Percentiles rank a stretch among this genome's conserved stretches.
Conservation (phyloP, 495 filamentous ascomycete species). For the Umbilicaria muhlenbergii region DNA sequence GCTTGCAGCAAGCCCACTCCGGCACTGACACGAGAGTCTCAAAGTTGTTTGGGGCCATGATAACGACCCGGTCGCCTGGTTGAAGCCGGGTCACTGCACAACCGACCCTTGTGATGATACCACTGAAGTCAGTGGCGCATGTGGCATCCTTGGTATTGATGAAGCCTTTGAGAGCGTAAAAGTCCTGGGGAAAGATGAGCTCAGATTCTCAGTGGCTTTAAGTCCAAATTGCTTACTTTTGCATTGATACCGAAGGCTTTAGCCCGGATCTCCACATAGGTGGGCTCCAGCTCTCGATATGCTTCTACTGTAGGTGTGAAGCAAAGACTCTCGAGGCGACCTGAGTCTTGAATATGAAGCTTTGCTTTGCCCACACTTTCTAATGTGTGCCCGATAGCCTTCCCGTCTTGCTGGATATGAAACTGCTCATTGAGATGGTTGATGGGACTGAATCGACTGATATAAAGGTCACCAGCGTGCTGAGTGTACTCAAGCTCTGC, state of each 20-base stretch:
- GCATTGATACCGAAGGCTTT: slow-evolving; percentile 5
- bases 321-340: slow-evolving; percentile 8
- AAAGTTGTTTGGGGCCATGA: slow-evolving; percentile 21
- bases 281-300: background rate
- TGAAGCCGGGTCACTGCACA: background rate
- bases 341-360: slow-evolving; percentile 6
- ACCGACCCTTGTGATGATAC: slow-evolving; percentile 3
- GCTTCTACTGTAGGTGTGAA: background rate
- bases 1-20: slow-evolving; percentile 15
- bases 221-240: background rate
- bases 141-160: slow-evolving; percentile 3
- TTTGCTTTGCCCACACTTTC: slow-evolving; percentile 1
- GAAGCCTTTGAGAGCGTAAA: slow-evolving; percentile 6
- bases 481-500: slow-evolving; percentile 12
- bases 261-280: background rate
- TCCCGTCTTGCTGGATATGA: slow-evolving; percentile 5
- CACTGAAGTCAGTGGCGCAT: slow-evolving; percentile 5
- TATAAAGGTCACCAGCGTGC: slow-evolving; percentile 9
- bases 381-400: slow-evolving; percentile 3
- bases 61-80: slow-evolving; percentile 25
- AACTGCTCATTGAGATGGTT: slow-evolving; percentile 12
- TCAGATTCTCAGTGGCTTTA: too few species aligned
- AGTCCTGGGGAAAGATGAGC: background rate
- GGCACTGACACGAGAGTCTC: slow-evolving; percentile 17
- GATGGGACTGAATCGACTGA: slow-evolving; percentile 17